phyloP scores from a whole-genome alignment of 208 protist species.

The Leishmania gerbilli region DNA sequence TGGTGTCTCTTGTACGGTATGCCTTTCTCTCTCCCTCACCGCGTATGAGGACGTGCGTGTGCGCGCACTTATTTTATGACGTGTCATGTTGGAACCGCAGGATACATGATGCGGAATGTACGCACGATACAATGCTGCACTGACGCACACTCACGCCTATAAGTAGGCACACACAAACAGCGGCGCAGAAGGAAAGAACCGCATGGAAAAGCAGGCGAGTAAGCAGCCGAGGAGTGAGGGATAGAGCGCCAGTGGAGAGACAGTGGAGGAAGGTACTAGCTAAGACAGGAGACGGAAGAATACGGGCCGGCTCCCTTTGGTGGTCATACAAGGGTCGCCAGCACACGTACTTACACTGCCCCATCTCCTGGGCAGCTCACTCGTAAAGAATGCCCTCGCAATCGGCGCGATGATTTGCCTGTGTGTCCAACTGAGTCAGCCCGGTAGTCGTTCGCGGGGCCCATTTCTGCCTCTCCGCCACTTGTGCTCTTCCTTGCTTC shows the following conservation, averaged over 20 bases:
- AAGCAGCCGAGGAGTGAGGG: background rate
- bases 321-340: background rate
- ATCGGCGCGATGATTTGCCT: background rate
- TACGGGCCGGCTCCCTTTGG: background rate
- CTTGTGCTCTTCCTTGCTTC: background rate
- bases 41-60: background rate
- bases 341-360: background rate
- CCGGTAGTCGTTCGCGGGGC: background rate
- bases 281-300: background rate
- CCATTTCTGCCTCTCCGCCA: background rate
- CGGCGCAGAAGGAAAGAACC: background rate
- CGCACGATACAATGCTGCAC: background rate
- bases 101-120: constrained; percentile 28
- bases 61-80: constrained; percentile 16
- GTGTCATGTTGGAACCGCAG: constrained; percentile 35
- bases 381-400: background rate
- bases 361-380: background rate
- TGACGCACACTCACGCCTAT: background rate
- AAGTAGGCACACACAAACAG: background rate
- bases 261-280: background rate
- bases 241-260: background rate
- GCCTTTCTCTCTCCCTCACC: background rate
- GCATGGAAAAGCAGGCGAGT: background rate
- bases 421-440: background rate
- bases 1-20: background rate